A percentile compares a stretch with the other conserved stretches of the same genome.
Conservation (phyloP, 129 eudicot species). For the Kitagawia praeruptora region DNA sequence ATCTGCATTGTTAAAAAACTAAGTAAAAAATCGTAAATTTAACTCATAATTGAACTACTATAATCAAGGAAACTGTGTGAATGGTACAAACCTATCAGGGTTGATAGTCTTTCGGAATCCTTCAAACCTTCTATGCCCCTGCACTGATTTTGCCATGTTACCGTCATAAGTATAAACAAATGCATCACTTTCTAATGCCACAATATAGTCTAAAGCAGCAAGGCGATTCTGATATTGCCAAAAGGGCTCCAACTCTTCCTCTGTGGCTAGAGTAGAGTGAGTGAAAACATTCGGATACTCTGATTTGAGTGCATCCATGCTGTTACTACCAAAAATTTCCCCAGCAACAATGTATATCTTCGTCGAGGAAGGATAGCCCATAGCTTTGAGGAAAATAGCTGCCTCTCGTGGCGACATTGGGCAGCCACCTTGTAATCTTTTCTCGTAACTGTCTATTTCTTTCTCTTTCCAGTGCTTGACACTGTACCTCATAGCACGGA, state of each 20-base stretch:
- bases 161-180: constrained; percentile 91
- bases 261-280: constrained; percentile 65
- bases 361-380: constrained; percentile 74
- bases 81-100: constrained; percentile 46
- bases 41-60: neutral
- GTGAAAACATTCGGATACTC: constrained; percentile 68
- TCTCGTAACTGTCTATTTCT: constrained; percentile 57
- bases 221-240: constrained; percentile 68
- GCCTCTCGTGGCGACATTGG: constrained; percentile 96
- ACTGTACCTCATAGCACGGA: constrained; percentile 57
- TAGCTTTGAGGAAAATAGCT: constrained; percentile 73
- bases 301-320: constrained; percentile 51
- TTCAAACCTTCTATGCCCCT: constrained; percentile 81
- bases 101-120: constrained; percentile 81
- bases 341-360: constrained; percentile 84
- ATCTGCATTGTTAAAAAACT: constrained; percentile 26
- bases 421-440: constrained; percentile 71
- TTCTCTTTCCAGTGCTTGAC: constrained; percentile 97
- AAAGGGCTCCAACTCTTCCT: constrained; percentile 46
- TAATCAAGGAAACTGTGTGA: neutral
- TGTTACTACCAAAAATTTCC: constrained; percentile 54
- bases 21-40: neutral
- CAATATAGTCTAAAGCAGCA: constrained; percentile 83
- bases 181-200: constrained; percentile 81
- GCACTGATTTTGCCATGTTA: constrained; percentile 94